Percentiles rank a stretch among this genome's conserved stretches.
Conservation (phyloP, 176 grass and related monocot species). For the Ensete glaucum region DNA sequence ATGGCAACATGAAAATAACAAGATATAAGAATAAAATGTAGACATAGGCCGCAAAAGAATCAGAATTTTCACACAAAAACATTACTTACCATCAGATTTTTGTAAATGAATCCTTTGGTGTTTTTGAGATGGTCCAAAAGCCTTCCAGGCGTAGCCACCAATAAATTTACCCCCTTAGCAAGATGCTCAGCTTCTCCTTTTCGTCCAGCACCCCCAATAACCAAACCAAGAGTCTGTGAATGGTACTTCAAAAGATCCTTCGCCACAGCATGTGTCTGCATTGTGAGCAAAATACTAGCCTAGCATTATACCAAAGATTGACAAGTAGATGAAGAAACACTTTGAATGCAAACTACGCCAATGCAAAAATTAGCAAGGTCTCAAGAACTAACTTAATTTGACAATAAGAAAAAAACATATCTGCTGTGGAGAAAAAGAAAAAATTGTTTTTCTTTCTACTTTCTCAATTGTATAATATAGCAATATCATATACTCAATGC, state of each 20-base stretch:
- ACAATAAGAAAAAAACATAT: not conserved
- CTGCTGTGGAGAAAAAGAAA: not conserved
- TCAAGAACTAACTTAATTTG: not conserved
- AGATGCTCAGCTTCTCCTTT: conserved; percentile 80
- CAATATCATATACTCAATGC: not conserved
- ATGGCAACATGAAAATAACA: not conserved
- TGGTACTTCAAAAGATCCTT: conserved; percentile 93
- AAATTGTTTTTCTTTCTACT: not conserved
- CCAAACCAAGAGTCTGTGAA: conserved; percentile 78
- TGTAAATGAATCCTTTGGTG: conserved; percentile 86
- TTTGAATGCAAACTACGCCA: not conserved
- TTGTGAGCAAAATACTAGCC: not conserved
- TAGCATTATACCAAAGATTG: not conserved
- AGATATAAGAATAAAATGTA: not conserved
- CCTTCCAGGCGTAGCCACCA: conserved; percentile 90
- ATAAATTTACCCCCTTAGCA: conserved; percentile 78
- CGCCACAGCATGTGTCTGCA: conserved; percentile 79
- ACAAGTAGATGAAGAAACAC: not conserved
- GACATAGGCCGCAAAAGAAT: not conserved
- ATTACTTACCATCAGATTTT: conserved; percentile 52
- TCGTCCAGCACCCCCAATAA: conserved; percentile 69
- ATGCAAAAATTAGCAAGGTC: not conserved
- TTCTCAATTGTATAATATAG: not conserved
- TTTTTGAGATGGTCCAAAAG: conserved; percentile 96
- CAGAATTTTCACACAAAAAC: not conserved